Conservation (phyloP, 2,329 filamentous ascomycete species). For the Alternaria brassicicola region DNA sequence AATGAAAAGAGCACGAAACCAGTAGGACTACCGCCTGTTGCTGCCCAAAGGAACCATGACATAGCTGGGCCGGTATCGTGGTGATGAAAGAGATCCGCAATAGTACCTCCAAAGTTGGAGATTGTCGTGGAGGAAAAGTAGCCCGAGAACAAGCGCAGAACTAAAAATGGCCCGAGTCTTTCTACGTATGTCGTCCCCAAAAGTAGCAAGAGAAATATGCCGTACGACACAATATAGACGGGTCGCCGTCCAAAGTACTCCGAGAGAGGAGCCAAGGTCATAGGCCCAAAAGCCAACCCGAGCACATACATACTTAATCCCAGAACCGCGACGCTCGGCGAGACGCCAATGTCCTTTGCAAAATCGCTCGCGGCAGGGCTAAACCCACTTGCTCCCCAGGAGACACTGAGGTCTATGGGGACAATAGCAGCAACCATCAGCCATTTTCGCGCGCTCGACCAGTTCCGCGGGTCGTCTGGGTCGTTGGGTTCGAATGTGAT, state of each 20-base stretch:
- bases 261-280: conserved; percentile 44
- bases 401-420: conserved; percentile 46
- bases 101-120: conserved; percentile 52
- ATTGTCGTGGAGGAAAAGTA: conserved; percentile 52
- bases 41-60: conserved; percentile 55
- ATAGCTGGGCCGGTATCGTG: conserved; percentile 52
- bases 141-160: conserved; percentile 54
- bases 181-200: conserved; percentile 53
- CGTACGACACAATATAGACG: conserved; percentile 54
- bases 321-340: conserved; percentile 51
- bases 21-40: conserved; percentile 54
- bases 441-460: conserved; percentile 44
- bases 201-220: conserved; percentile 52
- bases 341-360: conserved; percentile 50
- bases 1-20: conserved; percentile 56
- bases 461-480: conserved; percentile 46
- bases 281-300: conserved; percentile 52
- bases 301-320: conserved; percentile 56
- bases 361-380: conserved; percentile 54
- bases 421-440: conserved; percentile 45
- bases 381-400: conserved; percentile 57
- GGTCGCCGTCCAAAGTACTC: conserved; percentile 53
- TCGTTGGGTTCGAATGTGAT: conserved; percentile 26
- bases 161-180: conserved; percentile 51
- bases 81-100: conserved; percentile 54